Percentiles rank a stretch among this genome's conserved stretches.
Conservation (phyloP, 331 rosid species). For the Spiraea crenata region DNA sequence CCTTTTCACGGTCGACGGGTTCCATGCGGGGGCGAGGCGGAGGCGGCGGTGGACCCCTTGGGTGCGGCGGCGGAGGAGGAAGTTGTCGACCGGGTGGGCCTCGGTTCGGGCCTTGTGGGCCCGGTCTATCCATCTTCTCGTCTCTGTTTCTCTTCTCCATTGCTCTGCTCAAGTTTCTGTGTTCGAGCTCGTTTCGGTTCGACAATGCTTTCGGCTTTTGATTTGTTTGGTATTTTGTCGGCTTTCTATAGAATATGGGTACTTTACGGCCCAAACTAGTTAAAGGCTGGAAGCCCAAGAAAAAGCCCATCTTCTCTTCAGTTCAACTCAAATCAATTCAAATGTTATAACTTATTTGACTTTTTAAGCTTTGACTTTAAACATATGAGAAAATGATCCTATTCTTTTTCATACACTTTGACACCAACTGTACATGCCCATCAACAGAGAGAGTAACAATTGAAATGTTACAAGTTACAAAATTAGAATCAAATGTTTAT, state of each 20-base stretch:
- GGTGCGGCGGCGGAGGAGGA: slow-evolving; percentile 31
- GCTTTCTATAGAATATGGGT: no score
- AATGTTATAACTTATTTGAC: no score
- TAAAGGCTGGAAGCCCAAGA: no score
- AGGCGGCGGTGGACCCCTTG: slow-evolving; percentile 39
- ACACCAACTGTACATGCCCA: background rate
- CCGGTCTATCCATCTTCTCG: slow-evolving; percentile 35
- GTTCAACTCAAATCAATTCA: no score
- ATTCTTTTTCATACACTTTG: background rate
- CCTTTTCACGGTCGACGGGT: slow-evolving; percentile 92
- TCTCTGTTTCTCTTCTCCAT: slow-evolving; percentile 55
- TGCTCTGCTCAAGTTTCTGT: background rate
- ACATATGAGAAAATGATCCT: background rate
- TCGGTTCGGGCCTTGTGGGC: slow-evolving; percentile 23
- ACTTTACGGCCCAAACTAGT: no score
- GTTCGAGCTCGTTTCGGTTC: no score
- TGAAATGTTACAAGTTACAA: background rate
- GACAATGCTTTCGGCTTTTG: background rate
- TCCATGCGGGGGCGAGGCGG: slow-evolving; percentile 40
- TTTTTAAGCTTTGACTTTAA: background rate
- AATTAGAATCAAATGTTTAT: background rate
- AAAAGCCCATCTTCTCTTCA: no score
- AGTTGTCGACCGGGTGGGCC: slow-evolving; percentile 30
- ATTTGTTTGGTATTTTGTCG: background rate
- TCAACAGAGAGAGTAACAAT: background rate